Evolutionary conservation across 345 rosid species (phyloP), one percentile per base, ranked within the genome.

Genomic region (Carallia pectinifolia): DNA sequence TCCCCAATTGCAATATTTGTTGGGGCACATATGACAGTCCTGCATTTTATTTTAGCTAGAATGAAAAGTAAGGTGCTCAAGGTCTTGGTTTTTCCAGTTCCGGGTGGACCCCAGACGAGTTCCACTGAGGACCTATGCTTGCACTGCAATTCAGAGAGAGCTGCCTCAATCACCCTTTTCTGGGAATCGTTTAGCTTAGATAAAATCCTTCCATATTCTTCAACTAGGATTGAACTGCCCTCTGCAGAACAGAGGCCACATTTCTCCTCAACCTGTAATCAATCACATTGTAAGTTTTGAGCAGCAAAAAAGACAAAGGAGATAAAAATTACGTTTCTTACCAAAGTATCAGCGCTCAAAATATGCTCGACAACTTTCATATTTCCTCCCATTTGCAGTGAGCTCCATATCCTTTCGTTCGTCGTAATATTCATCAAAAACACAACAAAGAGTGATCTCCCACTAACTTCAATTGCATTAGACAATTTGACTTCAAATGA

Each of bases 51-150:
- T 40, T 30, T 70, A 52, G 84, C 61, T 53, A 86, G 81, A 55
- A 34, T 39, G 37, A 66, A 72, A 1, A 84, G 79, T 62, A 86
- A 30, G 37, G 60, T 33, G 13, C 84, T 68, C 10, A 78, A 53
- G 5, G 80, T 82, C 71, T 76, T 82, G 6, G 90, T 86, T 70
- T 86, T 86, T 48, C 90, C 90, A 5, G 90, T 84, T 59, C 90
- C 90, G 0, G 86, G 85, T 1, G 85, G 86, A 6, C 90, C 90
- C 88, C 86, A 82, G 31, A 86, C 71, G 19, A 84, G 81, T 61
- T 81, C 77, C 47, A 86, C 75, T n/a, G 53, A 12, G 3, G 76
- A 61, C 73, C 54, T 69, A 64, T 84, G 83, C 30, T 60, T 38
- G 68, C 81, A 79, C 18, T 47, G 34, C 18, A 62, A 19, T 67